phyloP scores from a whole-genome alignment of 768 basidiomycete genomes.

The Rhodotorula babjevae region DNA sequence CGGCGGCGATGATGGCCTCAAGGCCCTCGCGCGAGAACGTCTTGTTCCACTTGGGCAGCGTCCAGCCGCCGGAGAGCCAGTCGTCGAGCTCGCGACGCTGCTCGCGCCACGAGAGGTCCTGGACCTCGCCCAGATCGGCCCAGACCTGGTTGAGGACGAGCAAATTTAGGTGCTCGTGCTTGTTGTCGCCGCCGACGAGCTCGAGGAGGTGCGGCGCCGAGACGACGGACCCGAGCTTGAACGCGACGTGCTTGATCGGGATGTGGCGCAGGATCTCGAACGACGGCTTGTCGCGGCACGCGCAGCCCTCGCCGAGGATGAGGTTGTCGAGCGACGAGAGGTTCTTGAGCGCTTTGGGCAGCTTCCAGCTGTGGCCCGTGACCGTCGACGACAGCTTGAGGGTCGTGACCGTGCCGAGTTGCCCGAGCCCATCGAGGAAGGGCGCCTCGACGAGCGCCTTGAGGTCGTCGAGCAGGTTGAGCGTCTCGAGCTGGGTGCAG shows the following conservation, averaged over 20 bases:
- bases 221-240: background rate
- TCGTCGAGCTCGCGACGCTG: background rate
- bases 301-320: background rate
- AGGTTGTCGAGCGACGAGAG: background rate
- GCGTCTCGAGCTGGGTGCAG: background rate
- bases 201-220: background rate
- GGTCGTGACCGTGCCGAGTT: background rate
- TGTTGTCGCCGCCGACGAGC: background rate
- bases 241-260: background rate
- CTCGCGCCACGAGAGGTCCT: background rate
- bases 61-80: background rate
- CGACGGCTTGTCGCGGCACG: background rate
- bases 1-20: background rate
- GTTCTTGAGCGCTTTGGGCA: background rate
- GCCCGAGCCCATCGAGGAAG: background rate
- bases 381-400: background rate
- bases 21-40: slow-evolving; percentile 1
- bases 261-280: background rate
- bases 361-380: background rate
- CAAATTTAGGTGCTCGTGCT: background rate
- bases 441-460: background rate
- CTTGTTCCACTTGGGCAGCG: background rate
- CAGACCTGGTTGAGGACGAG: background rate
- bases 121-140: background rate
- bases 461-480: background rate